These are phyloP conservation scores for Leptomonas seymouri DNA, from an alignment of 208 protist species.

Conservation along the genomic window DNA sequence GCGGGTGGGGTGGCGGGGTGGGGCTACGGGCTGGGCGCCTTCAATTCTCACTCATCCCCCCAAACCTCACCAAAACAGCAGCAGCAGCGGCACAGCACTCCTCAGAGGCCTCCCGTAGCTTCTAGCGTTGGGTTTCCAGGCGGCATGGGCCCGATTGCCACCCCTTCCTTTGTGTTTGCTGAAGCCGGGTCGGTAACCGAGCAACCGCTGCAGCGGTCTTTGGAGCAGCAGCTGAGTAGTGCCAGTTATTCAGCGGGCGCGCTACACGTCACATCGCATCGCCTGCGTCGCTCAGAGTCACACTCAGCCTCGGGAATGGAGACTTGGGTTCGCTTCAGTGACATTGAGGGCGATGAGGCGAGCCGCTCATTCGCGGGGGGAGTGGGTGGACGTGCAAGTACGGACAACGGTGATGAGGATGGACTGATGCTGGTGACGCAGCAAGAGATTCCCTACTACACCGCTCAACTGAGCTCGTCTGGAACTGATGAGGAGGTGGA, in stretches of 20 bases:
- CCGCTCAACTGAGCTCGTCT: neutral
- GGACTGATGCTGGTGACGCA: constrained; percentile 68
- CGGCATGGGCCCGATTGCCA: neutral
- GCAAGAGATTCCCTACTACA: constrained; percentile 55
- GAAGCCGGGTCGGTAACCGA: neutral
- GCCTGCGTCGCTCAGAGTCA: constrained; percentile 18
- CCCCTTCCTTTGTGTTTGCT: neutral
- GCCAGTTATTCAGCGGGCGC: neutral
- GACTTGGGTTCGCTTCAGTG: constrained; percentile 23
- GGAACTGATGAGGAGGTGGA: constrained; percentile 4
- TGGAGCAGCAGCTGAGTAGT: neutral
- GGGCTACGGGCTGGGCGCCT: neutral
- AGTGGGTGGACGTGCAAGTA: neutral
- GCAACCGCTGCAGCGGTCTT: neutral
- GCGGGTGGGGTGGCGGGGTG: neutral
- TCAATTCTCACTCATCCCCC: neutral
- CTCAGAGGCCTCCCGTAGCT: neutral
- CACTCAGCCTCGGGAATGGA: constrained; percentile 18
- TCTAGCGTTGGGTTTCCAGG: neutral
- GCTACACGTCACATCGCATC: constrained; percentile 15
- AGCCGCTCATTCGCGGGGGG: neutral
- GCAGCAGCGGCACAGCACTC: constrained; percentile 1
- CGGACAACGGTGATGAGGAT: neutral
- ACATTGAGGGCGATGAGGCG: constrained; percentile 12
- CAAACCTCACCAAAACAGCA: neutral